Evolutionary conservation across 2,329 filamentous ascomycete genomes (phyloP).

Genomic region (Penicillium psychrosexuale): DNA sequence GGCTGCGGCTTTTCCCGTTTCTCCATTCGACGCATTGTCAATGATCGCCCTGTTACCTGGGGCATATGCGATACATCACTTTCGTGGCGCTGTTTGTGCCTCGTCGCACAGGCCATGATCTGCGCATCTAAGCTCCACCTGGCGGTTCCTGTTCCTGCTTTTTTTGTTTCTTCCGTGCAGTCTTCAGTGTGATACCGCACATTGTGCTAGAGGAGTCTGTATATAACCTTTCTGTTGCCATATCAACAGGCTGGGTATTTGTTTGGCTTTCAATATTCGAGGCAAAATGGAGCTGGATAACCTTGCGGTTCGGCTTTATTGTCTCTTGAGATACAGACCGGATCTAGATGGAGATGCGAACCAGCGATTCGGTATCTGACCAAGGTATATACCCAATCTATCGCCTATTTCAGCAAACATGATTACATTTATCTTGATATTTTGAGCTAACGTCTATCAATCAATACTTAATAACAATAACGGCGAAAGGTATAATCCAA

Average conservation of each 20-base stretch:
- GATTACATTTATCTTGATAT: slow-evolving; percentile 25
- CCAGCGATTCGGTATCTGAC: not conserved
- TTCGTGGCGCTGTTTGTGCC: slow-evolving; percentile 15
- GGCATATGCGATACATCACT: slow-evolving; percentile 17
- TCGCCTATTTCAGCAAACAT: not conserved
- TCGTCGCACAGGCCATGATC: slow-evolving; percentile 18
- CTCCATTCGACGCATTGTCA: not conserved
- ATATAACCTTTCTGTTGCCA: slow-evolving; percentile 13
- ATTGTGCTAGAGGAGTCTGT: not conserved
- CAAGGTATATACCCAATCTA: not conserved
- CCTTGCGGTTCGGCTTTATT: not conserved
- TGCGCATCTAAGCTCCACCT: slow-evolving; percentile 13
- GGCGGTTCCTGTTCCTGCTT: slow-evolving; percentile 5
- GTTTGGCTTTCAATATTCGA: not conserved
- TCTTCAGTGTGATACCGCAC: slow-evolving; percentile 16
- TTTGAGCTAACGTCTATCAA: slow-evolving; percentile 17
- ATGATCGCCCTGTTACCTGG: not conserved
- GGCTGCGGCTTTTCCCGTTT: not conserved
- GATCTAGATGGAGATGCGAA: not conserved
- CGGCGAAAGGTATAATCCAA: slow-evolving; percentile 16
- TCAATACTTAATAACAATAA: slow-evolving; percentile 19
- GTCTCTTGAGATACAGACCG: not conserved
- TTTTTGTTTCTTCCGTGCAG: not conserved
- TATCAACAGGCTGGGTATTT: slow-evolving; percentile 13
- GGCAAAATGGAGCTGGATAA: not conserved